Conservation (phyloP, 2,329 filamentous ascomycete genomes). For the Trichophyton verrucosum region DNA sequence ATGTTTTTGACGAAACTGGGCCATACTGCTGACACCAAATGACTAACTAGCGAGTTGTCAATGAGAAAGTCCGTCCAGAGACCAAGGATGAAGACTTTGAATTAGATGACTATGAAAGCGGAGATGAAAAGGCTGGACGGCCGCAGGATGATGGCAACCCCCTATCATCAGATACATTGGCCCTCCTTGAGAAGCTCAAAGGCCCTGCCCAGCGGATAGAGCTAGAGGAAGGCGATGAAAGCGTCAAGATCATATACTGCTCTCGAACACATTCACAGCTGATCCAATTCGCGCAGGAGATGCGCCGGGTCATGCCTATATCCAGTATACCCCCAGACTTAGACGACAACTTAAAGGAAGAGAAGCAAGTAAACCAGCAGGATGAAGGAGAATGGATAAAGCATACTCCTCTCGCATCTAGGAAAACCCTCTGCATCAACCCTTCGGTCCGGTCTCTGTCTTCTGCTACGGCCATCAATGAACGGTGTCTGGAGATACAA, state of each 20-base stretch:
- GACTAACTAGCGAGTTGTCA: constrained; percentile 3
- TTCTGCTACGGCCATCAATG: constrained; percentile 71
- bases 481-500: constrained; percentile 81
- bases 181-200: constrained; percentile 56
- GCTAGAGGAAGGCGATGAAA: constrained; percentile 41
- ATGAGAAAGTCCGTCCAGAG: background rate
- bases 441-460: constrained; percentile 60
- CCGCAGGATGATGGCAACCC: constrained; percentile 19
- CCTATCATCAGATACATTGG: constrained; percentile 62
- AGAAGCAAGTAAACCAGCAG: constrained; percentile 17
- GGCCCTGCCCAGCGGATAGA: constrained; percentile 22
- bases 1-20: background rate
- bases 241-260: constrained; percentile 80
- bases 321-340: constrained; percentile 48
- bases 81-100: constrained; percentile 40
- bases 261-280: constrained; percentile 88
- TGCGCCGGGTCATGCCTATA: constrained; percentile 66
- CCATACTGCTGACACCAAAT: background rate
- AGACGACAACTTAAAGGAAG: constrained; percentile 9
- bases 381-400: constrained; percentile 53
- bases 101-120: constrained; percentile 62
- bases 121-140: constrained; percentile 35
- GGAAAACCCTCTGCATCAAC: constrained; percentile 86
- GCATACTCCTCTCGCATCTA: constrained; percentile 69
- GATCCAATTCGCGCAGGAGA: constrained; percentile 72